Conservation (phyloP, 1,284 basidiomycete genomes). For the Ganoderma meredithae region DNA sequence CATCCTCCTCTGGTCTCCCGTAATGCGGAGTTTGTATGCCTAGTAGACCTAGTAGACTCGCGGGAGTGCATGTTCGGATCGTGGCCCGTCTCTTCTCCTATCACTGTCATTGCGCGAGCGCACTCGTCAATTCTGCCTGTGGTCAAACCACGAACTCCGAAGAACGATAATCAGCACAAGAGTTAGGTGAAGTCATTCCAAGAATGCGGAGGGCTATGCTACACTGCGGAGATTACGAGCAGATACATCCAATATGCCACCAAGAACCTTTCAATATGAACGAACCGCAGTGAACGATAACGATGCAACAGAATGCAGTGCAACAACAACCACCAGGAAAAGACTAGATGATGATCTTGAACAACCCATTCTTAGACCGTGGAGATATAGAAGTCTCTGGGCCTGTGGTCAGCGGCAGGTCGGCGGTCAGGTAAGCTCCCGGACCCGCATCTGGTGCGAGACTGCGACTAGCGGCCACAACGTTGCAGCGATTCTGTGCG, state of each 20-base stretch:
- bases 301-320: neutral
- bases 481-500: conserved; percentile 28
- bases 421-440: conserved; percentile 7
- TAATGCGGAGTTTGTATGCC: conserved; percentile 6
- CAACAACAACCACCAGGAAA: neutral
- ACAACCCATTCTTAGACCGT: neutral
- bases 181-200: neutral
- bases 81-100: neutral
- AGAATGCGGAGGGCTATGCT: neutral
- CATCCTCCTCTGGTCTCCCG: neutral
- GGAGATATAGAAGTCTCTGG: neutral
- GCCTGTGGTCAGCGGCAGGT: neutral
- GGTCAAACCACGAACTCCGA: neutral
- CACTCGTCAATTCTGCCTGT: neutral
- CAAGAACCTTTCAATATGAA: neutral
- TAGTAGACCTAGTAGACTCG: conserved; percentile 14
- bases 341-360: neutral
- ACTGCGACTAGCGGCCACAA: conserved; percentile 40
- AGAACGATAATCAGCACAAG: neutral
- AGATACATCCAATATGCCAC: neutral
- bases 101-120: neutral
- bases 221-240: neutral
- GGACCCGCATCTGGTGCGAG: conserved; percentile 41
- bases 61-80: conserved; percentile 9
- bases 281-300: neutral